Conservation (phyloP, 2,329 filamentous ascomycete genomes). For the Hymenoscyphus occultus region DNA sequence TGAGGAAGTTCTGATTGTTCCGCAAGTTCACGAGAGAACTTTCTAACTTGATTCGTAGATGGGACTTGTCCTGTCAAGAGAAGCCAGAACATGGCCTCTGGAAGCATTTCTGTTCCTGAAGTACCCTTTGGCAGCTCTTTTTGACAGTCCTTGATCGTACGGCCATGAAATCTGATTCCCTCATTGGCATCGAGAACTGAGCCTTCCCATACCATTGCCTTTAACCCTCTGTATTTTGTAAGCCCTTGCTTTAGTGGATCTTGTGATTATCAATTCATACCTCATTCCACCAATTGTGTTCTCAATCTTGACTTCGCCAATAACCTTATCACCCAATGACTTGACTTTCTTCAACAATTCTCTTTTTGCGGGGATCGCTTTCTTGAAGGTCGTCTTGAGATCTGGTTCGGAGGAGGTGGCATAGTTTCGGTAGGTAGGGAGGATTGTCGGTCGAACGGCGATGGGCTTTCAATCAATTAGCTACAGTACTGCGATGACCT, state of each 20-base stretch:
- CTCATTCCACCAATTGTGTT: constrained; percentile 96
- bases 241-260: constrained; percentile 12
- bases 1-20: constrained; percentile 78
- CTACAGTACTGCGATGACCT: constrained; percentile 3
- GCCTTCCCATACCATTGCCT: constrained; percentile 98
- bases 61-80: constrained; percentile 91
- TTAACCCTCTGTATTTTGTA: constrained; percentile 63
- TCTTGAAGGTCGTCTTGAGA: constrained; percentile 81
- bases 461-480: constrained; percentile 25
- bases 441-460: constrained; percentile 35
- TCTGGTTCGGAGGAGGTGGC: constrained; percentile 78
- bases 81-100: constrained; percentile 99
- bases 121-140: constrained; percentile 88
- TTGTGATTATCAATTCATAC: constrained; percentile 34
- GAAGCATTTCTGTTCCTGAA: constrained; percentile 92
- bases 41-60: constrained; percentile 74
- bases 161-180: constrained; percentile 96
- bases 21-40: constrained; percentile 80
- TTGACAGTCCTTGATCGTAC: constrained; percentile 98
- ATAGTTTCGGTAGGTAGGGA: constrained; percentile 54
- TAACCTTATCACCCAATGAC: constrained; percentile 72
- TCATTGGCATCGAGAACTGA: constrained; percentile 95
- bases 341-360: constrained; percentile 95
- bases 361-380: constrained; percentile 85
- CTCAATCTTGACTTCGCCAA: constrained; percentile 91